A percentile compares a stretch with the other conserved stretches of the same genome.
Conservation (phyloP, 1,284 basidiomycete species). For the Trichosporon inkin region DNA sequence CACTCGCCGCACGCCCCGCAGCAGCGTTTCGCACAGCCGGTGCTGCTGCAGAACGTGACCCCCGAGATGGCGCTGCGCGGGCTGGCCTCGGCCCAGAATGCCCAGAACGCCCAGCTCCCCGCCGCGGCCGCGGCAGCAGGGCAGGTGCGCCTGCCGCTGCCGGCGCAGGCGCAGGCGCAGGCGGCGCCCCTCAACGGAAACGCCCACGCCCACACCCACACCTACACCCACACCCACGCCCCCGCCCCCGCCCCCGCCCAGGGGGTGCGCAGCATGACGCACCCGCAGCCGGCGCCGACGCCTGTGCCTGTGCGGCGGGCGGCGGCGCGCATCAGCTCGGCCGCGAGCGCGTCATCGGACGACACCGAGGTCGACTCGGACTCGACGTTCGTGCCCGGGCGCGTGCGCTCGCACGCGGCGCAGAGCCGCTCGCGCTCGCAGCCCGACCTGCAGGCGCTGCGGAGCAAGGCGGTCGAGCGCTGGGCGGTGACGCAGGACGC, state of each 20-base stretch:
- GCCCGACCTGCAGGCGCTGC: constrained; percentile 39
- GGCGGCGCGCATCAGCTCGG: neutral
- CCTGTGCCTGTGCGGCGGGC: neutral
- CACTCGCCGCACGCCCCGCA: neutral
- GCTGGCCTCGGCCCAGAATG: neutral
- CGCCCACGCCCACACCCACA: no score
- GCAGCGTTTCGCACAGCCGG: neutral
- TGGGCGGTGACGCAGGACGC: constrained; percentile 27
- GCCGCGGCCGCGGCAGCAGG: neutral
- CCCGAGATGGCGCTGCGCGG: constrained; percentile 14
- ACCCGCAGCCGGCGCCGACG: constrained; percentile 5
- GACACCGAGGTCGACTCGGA: constrained; percentile 39
- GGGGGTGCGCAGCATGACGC: neutral
- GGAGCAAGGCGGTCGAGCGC: constrained; percentile 33
- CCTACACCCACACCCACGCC: no score
- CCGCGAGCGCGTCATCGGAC: constrained; percentile 15
- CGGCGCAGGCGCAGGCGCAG: neutral
- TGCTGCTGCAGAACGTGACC: constrained; percentile 10
- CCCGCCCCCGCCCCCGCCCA: neutral
- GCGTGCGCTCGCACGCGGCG: constrained; percentile 19
- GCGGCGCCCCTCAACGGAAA: no score
- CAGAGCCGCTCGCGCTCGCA: constrained; percentile 36
- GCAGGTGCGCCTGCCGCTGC: neutral
- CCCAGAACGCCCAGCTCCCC: neutral
- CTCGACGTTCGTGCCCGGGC: constrained; percentile 33